Base-by-base conservation (phyloP, 78 protist species). In the Polysphondylium violaceum region DNA sequence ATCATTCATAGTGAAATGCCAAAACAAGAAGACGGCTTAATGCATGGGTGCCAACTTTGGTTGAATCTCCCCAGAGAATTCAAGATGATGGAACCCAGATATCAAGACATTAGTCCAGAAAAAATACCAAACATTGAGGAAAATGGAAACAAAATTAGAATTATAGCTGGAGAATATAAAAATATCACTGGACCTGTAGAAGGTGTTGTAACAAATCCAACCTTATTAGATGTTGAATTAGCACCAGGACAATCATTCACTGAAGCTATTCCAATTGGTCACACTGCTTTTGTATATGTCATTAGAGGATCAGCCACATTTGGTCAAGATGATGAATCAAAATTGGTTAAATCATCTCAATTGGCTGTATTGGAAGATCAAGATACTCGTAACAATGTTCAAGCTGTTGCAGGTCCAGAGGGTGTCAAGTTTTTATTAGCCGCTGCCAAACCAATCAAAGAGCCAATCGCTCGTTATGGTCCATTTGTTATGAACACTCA, bases 401-500 rank as follows among this genome's bases (percentile, higher is more conserved):
- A 87, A 12, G 93, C 55, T 21, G 2, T 14, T 6, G 4, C 93
- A 23, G 31, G 55, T 29, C 71, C 50, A 16, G 76, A 63, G 59
- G 95, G 85, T 40, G 64, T 56, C 4, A 71, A 83, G 29, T 83
- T 83, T 43, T 59, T 95, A 71, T 36, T 95, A 9, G 8, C 87
- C 8, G 90, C 85, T 0, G 97, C 95, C 2, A 35, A 47, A 79
- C 96, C 96, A 21, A 17, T 93, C 23, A 19, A 43, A 3, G 97
- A 95, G 90, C 95, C 95, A 29, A 31, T 96, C 5, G 94, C 71
- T 2, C 69, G 65, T 53, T 50, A 63, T 31, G 98, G 98, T 3
- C 97, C 97, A 11, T 94, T 96, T 27, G 98, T 96, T 47, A 95
- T 96, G 97, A 94, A 88, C 95, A 94, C 97, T 31, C 33, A 76